Evolutionary conservation across 75 land plant species (phyloP), one percentile per base, ranked within the genome.

Genomic region (Adiantum capillusveneris): DNA sequence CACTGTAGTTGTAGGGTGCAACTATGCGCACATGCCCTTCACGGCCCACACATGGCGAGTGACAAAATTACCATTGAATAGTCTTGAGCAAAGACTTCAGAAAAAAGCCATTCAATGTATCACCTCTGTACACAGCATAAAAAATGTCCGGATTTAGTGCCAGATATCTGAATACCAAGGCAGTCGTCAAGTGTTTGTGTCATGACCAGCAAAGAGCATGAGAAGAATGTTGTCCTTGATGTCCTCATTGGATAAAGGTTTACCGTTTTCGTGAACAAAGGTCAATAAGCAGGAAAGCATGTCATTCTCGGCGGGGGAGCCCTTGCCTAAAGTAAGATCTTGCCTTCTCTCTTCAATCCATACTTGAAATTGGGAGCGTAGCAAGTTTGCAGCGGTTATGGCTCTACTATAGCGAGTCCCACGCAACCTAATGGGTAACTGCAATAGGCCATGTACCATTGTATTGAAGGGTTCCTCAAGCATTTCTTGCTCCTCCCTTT

Each of bases 121-220:
- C 58, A 75, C 64, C 68, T 42, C 60, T 43, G 64, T 44, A 36
- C 14, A 75, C 60, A 26, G 31, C 51, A 29, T 60, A 31, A 24
- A 53, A 53, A 20, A 61, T 29, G 12, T 65, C 44, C n/a, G 79
- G 79, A 51, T 66, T 62, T 31, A 58, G 56, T 28, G 83, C 79
- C 9, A 77, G 74, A 42, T 53, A 81, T 39, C 69, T 73, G 57
- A 69, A 66, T 13, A 73, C 36, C 58, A 65, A 57, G 21, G 77
- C 64, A 19, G 59, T 25, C 5, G 71, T 53, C 29, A 61, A 22
- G 64, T 63, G 26, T 63, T 69, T 0, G 80, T 77, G 49, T 81
- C 84, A 30, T 81, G 80, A 14, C 80, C 81, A 18, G 67, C 84
- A 17, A 69, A 36, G n/a, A 81, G 44, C 27, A 76, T 24, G 1